phyloP scores from a whole-genome alignment of 257 asterid species.

The Hygrophila difformis region DNA sequence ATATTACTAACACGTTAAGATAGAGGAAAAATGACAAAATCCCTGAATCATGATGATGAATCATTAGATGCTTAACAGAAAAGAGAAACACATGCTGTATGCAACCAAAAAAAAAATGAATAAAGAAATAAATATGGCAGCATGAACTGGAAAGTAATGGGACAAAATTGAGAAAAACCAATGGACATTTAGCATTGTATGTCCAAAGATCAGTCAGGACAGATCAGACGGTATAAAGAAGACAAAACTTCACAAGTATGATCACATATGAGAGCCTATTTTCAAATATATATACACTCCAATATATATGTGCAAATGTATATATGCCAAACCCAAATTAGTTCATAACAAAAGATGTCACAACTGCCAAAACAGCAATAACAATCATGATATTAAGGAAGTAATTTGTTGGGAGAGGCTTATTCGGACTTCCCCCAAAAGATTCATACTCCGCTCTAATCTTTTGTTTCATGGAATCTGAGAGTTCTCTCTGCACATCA shows the following conservation, averaged over 20 bases:
- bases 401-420: slow-evolving; percentile 89
- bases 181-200: too few relatives aligned
- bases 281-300: neutral
- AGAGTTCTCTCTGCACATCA: slow-evolving; percentile 93
- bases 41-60: too few relatives aligned
- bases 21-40: too few relatives aligned
- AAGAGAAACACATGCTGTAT: too few relatives aligned
- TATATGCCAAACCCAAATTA: slow-evolving; percentile 21
- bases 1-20: too few relatives aligned
- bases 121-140: neutral
- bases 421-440: slow-evolving; percentile 91
- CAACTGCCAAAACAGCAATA: slow-evolving; percentile 72
- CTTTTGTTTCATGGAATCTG: slow-evolving; percentile 89
- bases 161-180: too few relatives aligned
- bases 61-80: too few relatives aligned
- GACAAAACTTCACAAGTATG: slow-evolving; percentile 11
- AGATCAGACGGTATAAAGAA: too few relatives aligned
- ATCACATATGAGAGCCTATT: neutral
- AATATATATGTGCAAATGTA: too few relatives aligned
- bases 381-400: slow-evolving; percentile 82
- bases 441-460: slow-evolving; percentile 86
- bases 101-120: neutral
- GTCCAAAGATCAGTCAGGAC: too few relatives aligned
- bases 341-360: slow-evolving; percentile 72
- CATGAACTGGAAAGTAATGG: too few relatives aligned